Conservation (phyloP, 495 filamentous ascomycete genomes). For the Cercophora samala region DNA sequence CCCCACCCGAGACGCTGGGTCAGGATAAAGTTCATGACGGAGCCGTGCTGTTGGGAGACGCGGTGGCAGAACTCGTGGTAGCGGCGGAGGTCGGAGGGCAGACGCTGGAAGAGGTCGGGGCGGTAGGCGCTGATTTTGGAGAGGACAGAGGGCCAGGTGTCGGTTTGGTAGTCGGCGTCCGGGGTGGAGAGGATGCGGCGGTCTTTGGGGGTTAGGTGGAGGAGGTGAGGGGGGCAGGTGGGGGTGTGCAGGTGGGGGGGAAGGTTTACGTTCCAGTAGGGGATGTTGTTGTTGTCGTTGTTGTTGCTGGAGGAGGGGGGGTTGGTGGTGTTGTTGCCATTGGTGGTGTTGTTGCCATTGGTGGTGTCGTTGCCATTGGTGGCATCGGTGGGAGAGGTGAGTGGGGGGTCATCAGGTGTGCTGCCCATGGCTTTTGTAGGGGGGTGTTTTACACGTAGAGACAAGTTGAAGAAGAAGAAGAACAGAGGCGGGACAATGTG, state of each 20-base stretch:
- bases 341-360: not conserved
- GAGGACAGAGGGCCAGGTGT: conserved; percentile 62
- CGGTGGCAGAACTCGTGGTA: conserved; percentile 65
- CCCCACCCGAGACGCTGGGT: conserved; percentile 63
- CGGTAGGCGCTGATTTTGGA: conserved; percentile 60
- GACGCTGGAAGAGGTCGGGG: conserved; percentile 68
- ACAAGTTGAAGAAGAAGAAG: not conserved
- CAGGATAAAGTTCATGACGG: conserved; percentile 71
- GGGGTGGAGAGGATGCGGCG: conserved; percentile 60
- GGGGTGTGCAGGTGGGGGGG: conserved; percentile 55
- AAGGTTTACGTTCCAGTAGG: conserved; percentile 82
- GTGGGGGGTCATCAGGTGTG: not conserved
- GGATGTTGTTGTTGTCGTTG: conserved; percentile 39
- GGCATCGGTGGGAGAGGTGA: not conserved
- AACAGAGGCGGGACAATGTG: not conserved
- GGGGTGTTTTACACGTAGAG: not conserved
- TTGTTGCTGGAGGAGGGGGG: too few species aligned
- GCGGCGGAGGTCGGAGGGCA: conserved; percentile 67
- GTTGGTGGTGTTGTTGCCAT: not conserved
- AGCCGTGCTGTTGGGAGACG: conserved; percentile 63
- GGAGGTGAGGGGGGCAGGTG: conserved; percentile 68
- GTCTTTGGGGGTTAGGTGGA: conserved; percentile 54
- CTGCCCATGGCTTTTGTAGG: not conserved
- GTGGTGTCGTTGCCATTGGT: not conserved
- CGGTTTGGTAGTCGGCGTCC: conserved; percentile 55